These are phyloP conservation scores for Fonsecaea monophora DNA, from an alignment of 2,329 filamentous ascomycete genomes.

Conservation along the genomic window DNA sequence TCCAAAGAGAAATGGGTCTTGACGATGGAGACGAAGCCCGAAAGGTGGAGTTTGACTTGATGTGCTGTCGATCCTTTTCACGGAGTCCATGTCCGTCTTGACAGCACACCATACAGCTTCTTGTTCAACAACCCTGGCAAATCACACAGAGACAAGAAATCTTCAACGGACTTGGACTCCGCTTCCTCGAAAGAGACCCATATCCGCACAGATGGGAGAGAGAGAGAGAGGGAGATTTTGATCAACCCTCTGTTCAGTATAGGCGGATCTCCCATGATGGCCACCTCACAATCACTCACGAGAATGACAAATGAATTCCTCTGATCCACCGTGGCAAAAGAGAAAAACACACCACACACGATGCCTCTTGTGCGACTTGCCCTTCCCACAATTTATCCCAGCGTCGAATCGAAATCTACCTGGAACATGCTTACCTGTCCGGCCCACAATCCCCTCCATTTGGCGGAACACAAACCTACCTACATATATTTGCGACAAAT, in stretches of 20 bases:
- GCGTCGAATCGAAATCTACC: neutral
- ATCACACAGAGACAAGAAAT: too few species aligned
- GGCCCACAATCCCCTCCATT: neutral
- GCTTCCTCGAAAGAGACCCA: neutral
- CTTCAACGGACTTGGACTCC: slow-evolving; percentile 12
- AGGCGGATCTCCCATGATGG: neutral
- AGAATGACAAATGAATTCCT: neutral
- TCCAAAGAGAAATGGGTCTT: neutral
- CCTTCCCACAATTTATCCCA: neutral
- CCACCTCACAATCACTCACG: neutral
- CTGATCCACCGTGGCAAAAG: neutral
- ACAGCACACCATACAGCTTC: neutral
- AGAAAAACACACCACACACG: too few species aligned
- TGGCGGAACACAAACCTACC: neutral
- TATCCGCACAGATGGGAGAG: neutral
- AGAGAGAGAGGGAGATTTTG: too few species aligned
- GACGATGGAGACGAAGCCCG: neutral
- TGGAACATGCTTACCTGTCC: neutral
- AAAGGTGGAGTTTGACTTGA: neutral
- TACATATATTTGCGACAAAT: neutral
- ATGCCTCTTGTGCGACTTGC: too few species aligned
- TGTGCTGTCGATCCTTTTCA: neutral
- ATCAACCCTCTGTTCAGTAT: neutral
- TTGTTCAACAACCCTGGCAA: neutral
- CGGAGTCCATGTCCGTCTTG: neutral